Percentiles rank a stretch among this genome's conserved stretches.
phyloP scores from a whole-genome alignment of 176 grass and related monocot genomes.

The Zea luxurians region DNA sequence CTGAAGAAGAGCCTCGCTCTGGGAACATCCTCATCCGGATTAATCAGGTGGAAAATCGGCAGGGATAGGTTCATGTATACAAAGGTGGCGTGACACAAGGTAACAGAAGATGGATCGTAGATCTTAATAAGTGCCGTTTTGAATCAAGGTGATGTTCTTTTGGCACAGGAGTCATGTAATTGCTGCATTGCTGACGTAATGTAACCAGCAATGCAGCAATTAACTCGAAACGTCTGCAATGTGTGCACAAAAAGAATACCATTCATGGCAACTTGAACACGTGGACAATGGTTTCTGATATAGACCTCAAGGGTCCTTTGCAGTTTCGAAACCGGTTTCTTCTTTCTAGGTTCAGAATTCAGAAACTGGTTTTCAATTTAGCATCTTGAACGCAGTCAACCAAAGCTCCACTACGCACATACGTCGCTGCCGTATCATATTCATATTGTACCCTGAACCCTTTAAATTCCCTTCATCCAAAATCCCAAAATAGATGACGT shows the following conservation, averaged over 20 bases:
- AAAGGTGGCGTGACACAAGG: conserved; percentile 17
- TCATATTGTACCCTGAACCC: not conserved
- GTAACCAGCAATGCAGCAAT: not conserved
- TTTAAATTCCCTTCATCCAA: not conserved
- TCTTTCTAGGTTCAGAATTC: not conserved
- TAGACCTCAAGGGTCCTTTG: not conserved
- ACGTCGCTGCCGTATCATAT: not conserved
- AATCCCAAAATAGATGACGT: too few relatives aligned
- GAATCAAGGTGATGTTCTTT: conserved; percentile 22
- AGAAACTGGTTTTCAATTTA: not conserved
- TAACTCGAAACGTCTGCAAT: not conserved
- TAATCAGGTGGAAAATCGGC: conserved; percentile 37
- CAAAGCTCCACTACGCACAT: not conserved
- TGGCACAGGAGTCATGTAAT: conserved; percentile 15
- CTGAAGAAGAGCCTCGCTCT: conserved; percentile 50
- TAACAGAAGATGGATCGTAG: conserved; percentile 30
- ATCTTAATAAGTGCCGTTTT: conserved; percentile 9
- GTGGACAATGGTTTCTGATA: not conserved
- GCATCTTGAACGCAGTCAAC: not conserved
- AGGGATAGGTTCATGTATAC: conserved; percentile 25
- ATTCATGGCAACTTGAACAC: conserved; percentile 1
- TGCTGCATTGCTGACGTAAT: not conserved
- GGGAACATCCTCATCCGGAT: conserved; percentile 61
- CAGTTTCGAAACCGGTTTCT: not conserved
- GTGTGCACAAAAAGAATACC: conserved; percentile 25